Percentiles rank a stretch among this genome's conserved stretches.
phyloP scores from a whole-genome alignment of 257 asterid genomes.

The Ilex asprella region DNA sequence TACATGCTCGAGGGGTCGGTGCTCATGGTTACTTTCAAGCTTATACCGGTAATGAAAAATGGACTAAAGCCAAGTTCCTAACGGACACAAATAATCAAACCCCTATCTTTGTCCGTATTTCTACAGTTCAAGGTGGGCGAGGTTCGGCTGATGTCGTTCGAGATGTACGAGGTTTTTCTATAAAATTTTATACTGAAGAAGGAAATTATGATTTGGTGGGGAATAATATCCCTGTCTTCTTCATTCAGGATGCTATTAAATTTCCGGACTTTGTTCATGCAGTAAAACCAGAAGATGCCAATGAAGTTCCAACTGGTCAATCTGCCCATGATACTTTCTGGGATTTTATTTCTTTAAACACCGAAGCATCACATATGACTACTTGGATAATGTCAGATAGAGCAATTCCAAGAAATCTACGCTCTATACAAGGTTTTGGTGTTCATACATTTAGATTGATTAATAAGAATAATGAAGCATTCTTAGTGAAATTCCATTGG shows the following conservation, averaged over 20 bases:
- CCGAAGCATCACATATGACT: conserved; percentile 1
- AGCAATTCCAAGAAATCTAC: conserved; percentile 7
- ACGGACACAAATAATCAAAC: conserved; percentile 21
- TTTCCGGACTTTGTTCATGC: background rate
- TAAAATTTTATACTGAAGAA: conserved; percentile 19
- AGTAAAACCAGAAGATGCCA: conserved; percentile 11
- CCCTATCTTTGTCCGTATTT: conserved; percentile 19
- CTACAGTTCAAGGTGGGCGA: conserved; percentile 24
- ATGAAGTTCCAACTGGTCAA: no score
- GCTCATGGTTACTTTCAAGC: conserved; percentile 27
- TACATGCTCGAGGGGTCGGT: conserved; percentile 27
- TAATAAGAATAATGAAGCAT: conserved; percentile 1
- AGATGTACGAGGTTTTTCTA: conserved; percentile 23
- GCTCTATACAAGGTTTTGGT: conserved; percentile 13
- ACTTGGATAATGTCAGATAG: conserved; percentile 5
- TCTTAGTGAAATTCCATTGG: conserved; percentile 19
- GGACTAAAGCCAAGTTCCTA: conserved; percentile 21
- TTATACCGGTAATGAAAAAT: conserved; percentile 17
- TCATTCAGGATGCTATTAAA: no score
- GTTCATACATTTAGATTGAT: conserved; percentile 11
- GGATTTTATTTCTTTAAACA: conserved; percentile 12
- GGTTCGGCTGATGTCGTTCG: conserved; percentile 24
- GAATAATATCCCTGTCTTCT: no score
- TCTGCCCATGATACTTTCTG: conserved; percentile 11
- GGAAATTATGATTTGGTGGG: no score